A percentile compares a stretch with the other conserved stretches of the same genome.
These are phyloP conservation scores for Phytophthora vignae DNA, from an alignment of 352 stramenopile species.

Conservation along the genomic window DNA sequence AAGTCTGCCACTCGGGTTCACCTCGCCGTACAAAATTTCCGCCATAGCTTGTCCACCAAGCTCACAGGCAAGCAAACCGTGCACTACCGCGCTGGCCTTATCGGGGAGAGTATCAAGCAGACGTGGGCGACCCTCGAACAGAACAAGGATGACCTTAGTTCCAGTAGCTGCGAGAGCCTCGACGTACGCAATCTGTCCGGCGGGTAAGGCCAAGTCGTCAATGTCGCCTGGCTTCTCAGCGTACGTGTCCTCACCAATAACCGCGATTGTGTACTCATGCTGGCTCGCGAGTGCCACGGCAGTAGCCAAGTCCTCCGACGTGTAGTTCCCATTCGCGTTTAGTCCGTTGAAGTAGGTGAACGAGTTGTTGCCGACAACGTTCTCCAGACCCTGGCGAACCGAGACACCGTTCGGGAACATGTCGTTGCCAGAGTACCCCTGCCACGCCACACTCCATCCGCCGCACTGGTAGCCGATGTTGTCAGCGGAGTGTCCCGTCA, in stretches of 20 bases:
- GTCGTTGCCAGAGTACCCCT: slow-evolving; percentile 75
- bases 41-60: slow-evolving; percentile 82
- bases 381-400: slow-evolving; percentile 60
- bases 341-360: slow-evolving; percentile 70
- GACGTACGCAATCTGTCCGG: slow-evolving; percentile 81
- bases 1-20: slow-evolving; percentile 85
- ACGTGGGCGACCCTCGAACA: slow-evolving; percentile 82
- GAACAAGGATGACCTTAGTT: slow-evolving; percentile 85
- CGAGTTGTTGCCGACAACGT: slow-evolving; percentile 32
- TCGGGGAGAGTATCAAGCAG: slow-evolving; percentile 60
- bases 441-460: slow-evolving; percentile 87
- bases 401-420: slow-evolving; percentile 68
- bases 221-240: slow-evolving; percentile 91
- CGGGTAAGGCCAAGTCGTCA: slow-evolving; percentile 68
- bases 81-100: slow-evolving; percentile 70
- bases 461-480: slow-evolving; percentile 76
- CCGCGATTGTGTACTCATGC: slow-evolving; percentile 75
- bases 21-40: slow-evolving; percentile 80
- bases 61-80: slow-evolving; percentile 78
- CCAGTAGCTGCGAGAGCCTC: slow-evolving; percentile 61
- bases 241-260: slow-evolving; percentile 82
- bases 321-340: slow-evolving; percentile 54
- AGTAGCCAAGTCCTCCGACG: slow-evolving; percentile 49
- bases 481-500: slow-evolving; percentile 72
- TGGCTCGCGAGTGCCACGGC: slow-evolving; percentile 59